These are phyloP conservation scores for Quercus phellos DNA, from an alignment of 331 rosid genomes.

Conservation along the genomic window DNA sequence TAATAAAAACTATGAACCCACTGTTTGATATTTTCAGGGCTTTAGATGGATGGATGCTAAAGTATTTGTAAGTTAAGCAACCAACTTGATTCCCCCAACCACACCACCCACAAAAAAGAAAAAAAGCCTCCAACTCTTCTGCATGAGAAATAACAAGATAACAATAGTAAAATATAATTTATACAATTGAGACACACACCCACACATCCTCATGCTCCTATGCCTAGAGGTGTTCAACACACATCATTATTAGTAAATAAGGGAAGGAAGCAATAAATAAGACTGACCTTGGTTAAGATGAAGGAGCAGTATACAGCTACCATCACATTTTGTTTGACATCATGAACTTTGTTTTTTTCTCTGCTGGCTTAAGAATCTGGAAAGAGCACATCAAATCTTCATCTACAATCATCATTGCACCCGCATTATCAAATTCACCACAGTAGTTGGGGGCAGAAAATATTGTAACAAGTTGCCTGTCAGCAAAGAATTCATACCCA, in stretches of 20 bases:
- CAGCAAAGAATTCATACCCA: slow-evolving; percentile 90
- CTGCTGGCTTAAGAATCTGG: slow-evolving; percentile 93
- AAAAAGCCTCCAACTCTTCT: not conserved
- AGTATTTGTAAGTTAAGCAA: not conserved
- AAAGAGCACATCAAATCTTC: slow-evolving; percentile 88
- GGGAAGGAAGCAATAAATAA: slow-evolving; percentile 12
- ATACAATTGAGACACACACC: not conserved
- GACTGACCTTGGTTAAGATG: slow-evolving; percentile 37
- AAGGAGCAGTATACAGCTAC: slow-evolving; percentile 10
- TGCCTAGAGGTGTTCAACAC: not conserved
- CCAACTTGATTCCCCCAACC: not conserved
- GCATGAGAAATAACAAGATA: not conserved
- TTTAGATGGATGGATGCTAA: not conserved
- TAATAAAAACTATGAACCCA: too few species aligned
- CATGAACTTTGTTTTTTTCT: slow-evolving; percentile 55
- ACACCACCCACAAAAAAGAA: too few species aligned
- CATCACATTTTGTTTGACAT: slow-evolving; percentile 62
- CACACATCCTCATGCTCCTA: not conserved
- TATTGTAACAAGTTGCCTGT: slow-evolving; percentile 79
- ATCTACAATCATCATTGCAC: slow-evolving; percentile 94
- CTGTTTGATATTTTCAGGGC: not conserved
- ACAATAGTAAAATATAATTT: not conserved
- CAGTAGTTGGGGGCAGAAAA: slow-evolving; percentile 94
- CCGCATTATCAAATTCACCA: slow-evolving; percentile 95
- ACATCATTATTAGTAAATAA: slow-evolving; percentile 6